Percentiles rank a stretch among this genome's conserved stretches.
Conservation (phyloP, 1,139 yeast genomes). For the Blastobotrys raffinosifermentans region DNA sequence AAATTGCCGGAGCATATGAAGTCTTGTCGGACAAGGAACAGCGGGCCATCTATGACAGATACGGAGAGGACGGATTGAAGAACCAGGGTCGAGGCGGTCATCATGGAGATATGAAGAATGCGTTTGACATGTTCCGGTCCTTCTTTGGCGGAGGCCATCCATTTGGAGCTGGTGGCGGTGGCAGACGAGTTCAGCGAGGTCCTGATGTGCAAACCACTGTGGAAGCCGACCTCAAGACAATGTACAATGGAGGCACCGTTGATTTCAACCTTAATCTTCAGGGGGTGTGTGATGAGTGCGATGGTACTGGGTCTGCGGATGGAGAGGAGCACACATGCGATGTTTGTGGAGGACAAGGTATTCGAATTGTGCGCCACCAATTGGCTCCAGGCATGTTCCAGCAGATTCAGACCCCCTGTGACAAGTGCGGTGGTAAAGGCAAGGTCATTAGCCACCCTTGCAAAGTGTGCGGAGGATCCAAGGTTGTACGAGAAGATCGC, state of each 20-base stretch:
- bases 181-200: constrained; percentile 50
- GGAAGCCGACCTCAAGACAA: constrained; percentile 54
- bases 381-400: constrained; percentile 90
- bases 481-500: constrained; percentile 53
- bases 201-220: constrained; percentile 55
- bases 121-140: constrained; percentile 69
- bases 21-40: constrained; percentile 73
- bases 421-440: constrained; percentile 75
- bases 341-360: constrained; percentile 72
- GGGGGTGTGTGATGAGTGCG: constrained; percentile 68
- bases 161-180: constrained; percentile 30
- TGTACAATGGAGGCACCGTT: constrained; percentile 59
- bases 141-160: constrained; percentile 61
- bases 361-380: constrained; percentile 60
- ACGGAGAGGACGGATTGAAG: constrained; percentile 75
- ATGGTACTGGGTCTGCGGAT: constrained; percentile 82
- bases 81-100: constrained; percentile 37
- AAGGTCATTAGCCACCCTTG: constrained; percentile 59
- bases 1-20: constrained; percentile 91
- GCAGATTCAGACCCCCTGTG: constrained; percentile 74
- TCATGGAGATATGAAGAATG: constrained; percentile 39
- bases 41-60: constrained; percentile 64
- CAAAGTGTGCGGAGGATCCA: constrained; percentile 61
- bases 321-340: constrained; percentile 59
- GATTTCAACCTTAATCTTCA: constrained; percentile 65